Percentiles rank a stretch among this genome's conserved stretches.
Conservation (phyloP, 2,329 filamentous ascomycete genomes). For the Sporothrix mexicana region DNA sequence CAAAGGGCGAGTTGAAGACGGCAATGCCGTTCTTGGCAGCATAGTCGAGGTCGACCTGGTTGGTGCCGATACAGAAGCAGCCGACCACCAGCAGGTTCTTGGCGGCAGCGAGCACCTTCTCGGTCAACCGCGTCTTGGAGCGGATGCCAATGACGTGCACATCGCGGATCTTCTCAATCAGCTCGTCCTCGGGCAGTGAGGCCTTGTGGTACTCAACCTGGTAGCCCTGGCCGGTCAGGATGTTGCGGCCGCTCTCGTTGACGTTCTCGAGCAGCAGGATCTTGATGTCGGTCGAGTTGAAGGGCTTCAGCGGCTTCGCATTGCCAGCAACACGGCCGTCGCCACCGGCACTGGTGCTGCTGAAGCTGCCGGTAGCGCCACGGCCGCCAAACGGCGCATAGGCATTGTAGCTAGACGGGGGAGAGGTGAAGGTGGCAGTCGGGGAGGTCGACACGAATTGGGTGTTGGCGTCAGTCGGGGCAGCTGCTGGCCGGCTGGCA, state of each 20-base stretch:
- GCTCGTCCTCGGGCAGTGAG: constrained; percentile 86
- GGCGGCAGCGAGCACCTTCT: constrained; percentile 82
- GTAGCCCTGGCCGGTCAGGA: constrained; percentile 85
- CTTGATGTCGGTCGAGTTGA: constrained; percentile 94
- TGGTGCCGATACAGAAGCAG: constrained; percentile 99
- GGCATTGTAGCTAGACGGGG: constrained; percentile 64
- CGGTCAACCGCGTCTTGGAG: constrained; percentile 94
- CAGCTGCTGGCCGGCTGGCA: constrained; percentile 50
- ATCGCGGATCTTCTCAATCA: constrained; percentile 95
- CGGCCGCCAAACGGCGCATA: constrained; percentile 39
- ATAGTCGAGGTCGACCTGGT: constrained; percentile 86
- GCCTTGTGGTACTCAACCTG: constrained; percentile 92
- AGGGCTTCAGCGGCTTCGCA: constrained; percentile 86
- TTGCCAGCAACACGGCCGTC: constrained; percentile 44
- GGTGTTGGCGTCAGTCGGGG: constrained; percentile 45
- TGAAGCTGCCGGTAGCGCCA: constrained; percentile 21
- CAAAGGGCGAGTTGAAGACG: constrained; percentile 99
- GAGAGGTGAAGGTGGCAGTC: constrained; percentile 74
- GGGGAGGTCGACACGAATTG: constrained; percentile 77
- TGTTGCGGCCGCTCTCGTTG: constrained; percentile 85
- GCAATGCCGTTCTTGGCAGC: constrained; percentile 86
- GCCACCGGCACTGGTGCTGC: constrained; percentile 49
- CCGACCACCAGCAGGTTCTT: constrained; percentile 95
- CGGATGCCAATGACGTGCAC: constrained; percentile 98
- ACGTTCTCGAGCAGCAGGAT: constrained; percentile 95